These are phyloP conservation scores for Trichoderma sp. DNA, from an alignment of 2,329 filamentous ascomycete species.

Conservation along the genomic window DNA sequence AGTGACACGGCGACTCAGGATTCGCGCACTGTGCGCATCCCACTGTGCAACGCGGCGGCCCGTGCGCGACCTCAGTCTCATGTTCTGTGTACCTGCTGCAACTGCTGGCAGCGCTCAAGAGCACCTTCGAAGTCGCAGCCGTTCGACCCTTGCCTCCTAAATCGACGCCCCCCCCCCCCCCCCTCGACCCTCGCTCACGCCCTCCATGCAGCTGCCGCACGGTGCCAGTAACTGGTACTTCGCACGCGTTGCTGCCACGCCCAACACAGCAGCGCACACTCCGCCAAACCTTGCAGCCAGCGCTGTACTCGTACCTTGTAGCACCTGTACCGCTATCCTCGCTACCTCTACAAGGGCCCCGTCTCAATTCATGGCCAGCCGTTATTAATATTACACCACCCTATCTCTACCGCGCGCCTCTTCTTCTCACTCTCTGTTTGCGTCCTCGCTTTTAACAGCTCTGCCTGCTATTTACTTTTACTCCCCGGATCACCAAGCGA, in stretches of 20 bases:
- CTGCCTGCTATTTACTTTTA: background rate
- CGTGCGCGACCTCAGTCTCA: background rate
- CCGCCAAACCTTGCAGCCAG: background rate
- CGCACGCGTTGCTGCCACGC: background rate
- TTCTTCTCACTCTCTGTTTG: conserved; percentile 1
- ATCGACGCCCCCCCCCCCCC: background rate
- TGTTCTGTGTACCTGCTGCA: background rate
- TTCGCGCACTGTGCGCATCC: background rate
- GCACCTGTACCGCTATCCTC: conserved; percentile 5
- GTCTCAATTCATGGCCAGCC: background rate
- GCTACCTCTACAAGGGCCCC: background rate
- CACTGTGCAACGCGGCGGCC: conserved; percentile 5
- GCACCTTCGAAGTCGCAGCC: background rate
- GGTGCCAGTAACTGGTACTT: background rate
- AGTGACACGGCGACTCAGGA: background rate
- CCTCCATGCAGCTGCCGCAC: background rate
- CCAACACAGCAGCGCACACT: background rate
- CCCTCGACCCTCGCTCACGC: background rate
- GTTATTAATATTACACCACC: conserved; percentile 20
- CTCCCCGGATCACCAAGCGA: background rate
- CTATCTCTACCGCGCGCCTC: conserved; percentile 3
- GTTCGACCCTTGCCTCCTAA: background rate
- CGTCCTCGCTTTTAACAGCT: background rate
- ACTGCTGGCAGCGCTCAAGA: background rate
- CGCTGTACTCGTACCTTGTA: background rate